A percentile compares a stretch with the other conserved stretches of the same genome.
These are phyloP conservation scores for Verticillium nonalfalfae DNA, from an alignment of 2,329 filamentous ascomycete species.

Conservation along the genomic window DNA sequence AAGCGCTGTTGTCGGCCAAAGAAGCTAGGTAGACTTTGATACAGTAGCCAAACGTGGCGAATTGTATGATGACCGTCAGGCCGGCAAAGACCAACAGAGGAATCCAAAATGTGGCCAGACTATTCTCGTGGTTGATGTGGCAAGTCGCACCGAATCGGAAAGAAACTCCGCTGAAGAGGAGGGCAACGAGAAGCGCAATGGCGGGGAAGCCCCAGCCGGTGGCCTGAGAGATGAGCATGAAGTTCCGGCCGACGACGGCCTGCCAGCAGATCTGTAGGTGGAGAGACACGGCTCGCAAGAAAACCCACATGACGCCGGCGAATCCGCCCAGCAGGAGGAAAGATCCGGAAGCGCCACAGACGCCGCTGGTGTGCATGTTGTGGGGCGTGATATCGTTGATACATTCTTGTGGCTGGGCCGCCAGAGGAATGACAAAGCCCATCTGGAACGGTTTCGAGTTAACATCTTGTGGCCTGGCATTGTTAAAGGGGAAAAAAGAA, in stretches of 20 bases:
- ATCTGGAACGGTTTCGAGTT: constrained; percentile 44
- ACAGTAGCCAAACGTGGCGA: constrained; percentile 85
- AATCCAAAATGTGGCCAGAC: constrained; percentile 82
- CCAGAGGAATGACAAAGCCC: constrained; percentile 85
- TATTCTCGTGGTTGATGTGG: constrained; percentile 87
- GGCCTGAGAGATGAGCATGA: constrained; percentile 79
- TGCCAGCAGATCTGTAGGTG: constrained; percentile 99
- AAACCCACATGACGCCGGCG: constrained; percentile 81
- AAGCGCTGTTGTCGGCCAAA: constrained; percentile 63
- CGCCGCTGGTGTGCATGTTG: constrained; percentile 74
- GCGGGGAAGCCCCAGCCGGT: constrained; percentile 81
- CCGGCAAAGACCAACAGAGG: constrained; percentile 76
- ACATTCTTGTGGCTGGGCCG: constrained; percentile 72
- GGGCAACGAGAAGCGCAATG: constrained; percentile 66
- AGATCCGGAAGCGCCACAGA: constrained; percentile 83
- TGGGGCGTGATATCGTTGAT: constrained; percentile 88
- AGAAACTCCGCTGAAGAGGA: constrained; percentile 84
- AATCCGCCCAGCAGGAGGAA: constrained; percentile 84
- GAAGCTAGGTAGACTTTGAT: constrained; percentile 91
- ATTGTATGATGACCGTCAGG: constrained; percentile 71
- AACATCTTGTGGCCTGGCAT: neutral
- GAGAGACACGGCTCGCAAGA: constrained; percentile 81
- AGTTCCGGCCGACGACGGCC: constrained; percentile 76
- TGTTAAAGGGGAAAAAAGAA: neutral
- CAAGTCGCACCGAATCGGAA: constrained; percentile 90